A percentile compares a stretch with the other conserved stretches of the same genome.
Evolutionary conservation across 2,329 filamentous ascomycete species (phyloP).

Genomic region (Aspergillus fructus): DNA sequence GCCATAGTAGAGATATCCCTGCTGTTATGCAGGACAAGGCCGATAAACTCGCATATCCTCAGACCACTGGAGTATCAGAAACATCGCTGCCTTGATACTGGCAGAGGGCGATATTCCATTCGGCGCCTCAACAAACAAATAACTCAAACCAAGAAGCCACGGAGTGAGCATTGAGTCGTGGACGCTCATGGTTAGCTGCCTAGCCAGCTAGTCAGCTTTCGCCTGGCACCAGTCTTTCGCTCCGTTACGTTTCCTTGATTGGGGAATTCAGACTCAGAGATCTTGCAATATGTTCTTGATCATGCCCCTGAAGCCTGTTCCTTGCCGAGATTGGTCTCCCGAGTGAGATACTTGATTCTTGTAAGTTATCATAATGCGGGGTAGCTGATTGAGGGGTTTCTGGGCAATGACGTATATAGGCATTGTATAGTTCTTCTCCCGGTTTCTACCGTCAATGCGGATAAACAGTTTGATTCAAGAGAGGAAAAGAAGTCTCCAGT

Average conservation of each 20-base stretch:
- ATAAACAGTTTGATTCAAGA: not conserved
- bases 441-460: not conserved
- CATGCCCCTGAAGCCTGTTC: not conserved
- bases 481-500: no score
- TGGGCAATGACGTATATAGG: slow-evolving; percentile 4
- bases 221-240: not conserved
- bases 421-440: not conserved
- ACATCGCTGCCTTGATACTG: not conserved
- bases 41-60: not conserved
- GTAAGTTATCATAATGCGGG: slow-evolving; percentile 1
- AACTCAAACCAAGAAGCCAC: not conserved
- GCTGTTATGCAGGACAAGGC: not conserved
- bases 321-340: not conserved
- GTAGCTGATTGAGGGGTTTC: not conserved
- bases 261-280: not conserved
- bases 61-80: not conserved
- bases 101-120: not conserved
- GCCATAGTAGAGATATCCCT: not conserved
- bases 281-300: not conserved
- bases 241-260: not conserved
- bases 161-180: not conserved
- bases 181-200: not conserved
- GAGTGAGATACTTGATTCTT: not conserved
- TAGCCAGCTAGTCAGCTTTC: not conserved
- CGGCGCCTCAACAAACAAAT: not conserved